A percentile compares a stretch with the other conserved stretches of the same genome.
These are phyloP conservation scores for Fusarium avenaceum DNA, from an alignment of 2,329 filamentous ascomycete species.

Conservation along the genomic window DNA sequence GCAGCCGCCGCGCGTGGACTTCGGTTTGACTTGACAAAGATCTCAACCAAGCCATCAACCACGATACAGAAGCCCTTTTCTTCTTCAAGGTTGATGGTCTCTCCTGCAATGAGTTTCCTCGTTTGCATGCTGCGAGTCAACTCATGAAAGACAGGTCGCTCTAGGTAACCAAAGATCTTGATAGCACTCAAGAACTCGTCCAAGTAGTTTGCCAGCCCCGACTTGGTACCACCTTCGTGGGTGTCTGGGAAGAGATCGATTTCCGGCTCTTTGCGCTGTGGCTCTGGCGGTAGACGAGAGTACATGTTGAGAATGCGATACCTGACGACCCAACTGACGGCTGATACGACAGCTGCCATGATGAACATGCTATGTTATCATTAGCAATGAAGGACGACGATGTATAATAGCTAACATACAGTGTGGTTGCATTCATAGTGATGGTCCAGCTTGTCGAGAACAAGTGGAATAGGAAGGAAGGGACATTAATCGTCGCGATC, in stretches of 20 bases:
- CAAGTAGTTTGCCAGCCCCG: conserved; percentile 93
- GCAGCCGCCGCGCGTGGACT: conserved; percentile 57
- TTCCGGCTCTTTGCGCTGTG: conserved; percentile 94
- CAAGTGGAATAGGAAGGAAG: conserved; percentile 88
- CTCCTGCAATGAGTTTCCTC: conserved; percentile 92
- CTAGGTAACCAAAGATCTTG: conserved; percentile 98
- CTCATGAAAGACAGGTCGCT: conserved; percentile 97
- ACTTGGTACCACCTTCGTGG: conserved; percentile 89
- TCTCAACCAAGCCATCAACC: conserved; percentile 95
- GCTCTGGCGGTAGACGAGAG: conserved; percentile 90
- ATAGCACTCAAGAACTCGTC: conserved; percentile 99
- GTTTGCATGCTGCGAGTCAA: conserved; percentile 99
- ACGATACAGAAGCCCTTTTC: conserved; percentile 98
- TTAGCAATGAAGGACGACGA: conserved; percentile 27
- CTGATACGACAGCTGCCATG: conserved; percentile 81
- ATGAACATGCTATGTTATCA: conserved; percentile 75
- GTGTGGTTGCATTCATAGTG: conserved; percentile 97
- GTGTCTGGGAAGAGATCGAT: conserved; percentile 95
- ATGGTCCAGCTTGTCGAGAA: conserved; percentile 95
- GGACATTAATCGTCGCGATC: conserved; percentile 88
- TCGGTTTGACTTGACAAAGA: conserved; percentile 92
- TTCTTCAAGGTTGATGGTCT: conserved; percentile 94
- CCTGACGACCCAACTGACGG: conserved; percentile 90
- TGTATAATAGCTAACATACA: conserved; percentile 68
- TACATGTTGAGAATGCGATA: conserved; percentile 99